phyloP scores from a whole-genome alignment of 768 basidiomycete species.

The Hypsizygus marmoreus region DNA sequence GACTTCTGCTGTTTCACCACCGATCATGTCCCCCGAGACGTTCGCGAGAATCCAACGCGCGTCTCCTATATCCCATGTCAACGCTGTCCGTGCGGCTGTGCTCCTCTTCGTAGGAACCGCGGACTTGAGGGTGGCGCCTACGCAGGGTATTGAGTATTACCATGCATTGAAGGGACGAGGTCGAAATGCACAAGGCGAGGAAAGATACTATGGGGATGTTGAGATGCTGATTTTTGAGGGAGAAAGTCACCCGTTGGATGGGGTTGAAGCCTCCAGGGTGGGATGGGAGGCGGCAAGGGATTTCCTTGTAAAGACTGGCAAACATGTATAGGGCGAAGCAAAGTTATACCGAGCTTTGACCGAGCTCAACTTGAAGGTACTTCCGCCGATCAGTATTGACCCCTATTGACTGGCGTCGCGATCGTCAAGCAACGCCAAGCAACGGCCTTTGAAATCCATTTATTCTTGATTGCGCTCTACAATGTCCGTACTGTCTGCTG shows the following conservation, averaged over 20 bases:
- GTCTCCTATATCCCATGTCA: conserved; percentile 60
- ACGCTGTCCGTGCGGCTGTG: conserved; percentile 52
- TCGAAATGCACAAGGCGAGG: conserved; percentile 6
- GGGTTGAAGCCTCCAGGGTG: conserved; percentile 59
- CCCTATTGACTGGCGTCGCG: too few species aligned
- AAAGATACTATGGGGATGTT: conserved; percentile 33
- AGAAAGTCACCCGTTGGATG: conserved; percentile 64
- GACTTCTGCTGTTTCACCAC: conserved; percentile 17
- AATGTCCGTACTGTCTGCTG: too few species aligned
- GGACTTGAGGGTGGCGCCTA: conserved; percentile 64
- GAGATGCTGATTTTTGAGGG: conserved; percentile 64
- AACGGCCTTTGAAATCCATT: background rate
- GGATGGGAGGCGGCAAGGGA: conserved; percentile 52
- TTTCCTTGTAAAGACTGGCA: too few species aligned
- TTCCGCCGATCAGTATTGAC: too few species aligned
- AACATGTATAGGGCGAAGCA: too few species aligned
- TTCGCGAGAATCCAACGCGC: conserved; percentile 46
- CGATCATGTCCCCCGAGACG: conserved; percentile 45
- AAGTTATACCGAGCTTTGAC: too few species aligned
- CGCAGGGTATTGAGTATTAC: conserved; percentile 64
- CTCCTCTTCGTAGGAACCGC: conserved; percentile 59
- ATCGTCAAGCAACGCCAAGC: too few species aligned
- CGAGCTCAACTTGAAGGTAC: too few species aligned
- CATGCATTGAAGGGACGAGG: conserved; percentile 58
- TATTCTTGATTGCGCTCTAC: too few species aligned